phyloP scores from a whole-genome alignment of 2,329 filamentous ascomycete species.

The Ophiocordyceps sinensis region DNA sequence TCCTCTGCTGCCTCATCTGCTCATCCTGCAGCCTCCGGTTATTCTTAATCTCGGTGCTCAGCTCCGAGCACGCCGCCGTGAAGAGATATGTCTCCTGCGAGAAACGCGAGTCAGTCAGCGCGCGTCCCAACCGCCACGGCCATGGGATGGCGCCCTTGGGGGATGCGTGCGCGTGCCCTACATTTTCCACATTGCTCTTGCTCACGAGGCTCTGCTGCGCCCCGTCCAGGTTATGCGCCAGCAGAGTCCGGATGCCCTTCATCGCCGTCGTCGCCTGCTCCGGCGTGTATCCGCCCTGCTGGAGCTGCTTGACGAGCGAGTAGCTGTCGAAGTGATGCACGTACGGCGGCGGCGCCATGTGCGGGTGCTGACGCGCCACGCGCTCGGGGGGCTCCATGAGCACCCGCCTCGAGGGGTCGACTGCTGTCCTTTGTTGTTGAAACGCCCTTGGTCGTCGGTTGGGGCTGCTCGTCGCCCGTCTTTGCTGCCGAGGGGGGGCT shows the following conservation, averaged over 20 bases:
- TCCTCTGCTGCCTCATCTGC: constrained; percentile 67
- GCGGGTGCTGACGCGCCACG: constrained; percentile 38
- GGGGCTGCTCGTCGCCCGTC: neutral
- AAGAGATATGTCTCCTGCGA: constrained; percentile 74
- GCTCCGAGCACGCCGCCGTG: constrained; percentile 80
- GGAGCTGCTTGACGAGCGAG: constrained; percentile 68
- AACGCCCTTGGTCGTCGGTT: neutral
- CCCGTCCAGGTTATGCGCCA: constrained; percentile 66
- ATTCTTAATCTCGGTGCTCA: constrained; percentile 74
- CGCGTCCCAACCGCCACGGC: neutral
- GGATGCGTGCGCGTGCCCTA: constrained; percentile 5
- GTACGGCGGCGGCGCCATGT: constrained; percentile 62
- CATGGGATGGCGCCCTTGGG: neutral
- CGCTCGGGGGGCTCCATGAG: constrained; percentile 28
- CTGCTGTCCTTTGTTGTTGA: neutral
- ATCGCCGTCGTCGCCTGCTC: constrained; percentile 73
- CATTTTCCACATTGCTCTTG: constrained; percentile 86
- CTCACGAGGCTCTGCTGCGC: constrained; percentile 70
- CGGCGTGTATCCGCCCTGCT: constrained; percentile 56
- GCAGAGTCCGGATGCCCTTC: constrained; percentile 72
- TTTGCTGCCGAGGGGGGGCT: neutral
- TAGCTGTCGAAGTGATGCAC: constrained; percentile 97
- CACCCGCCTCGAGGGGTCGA: constrained; percentile 29
- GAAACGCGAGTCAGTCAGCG: too few relatives aligned
- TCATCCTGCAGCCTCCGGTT: constrained; percentile 65